phyloP scores from a whole-genome alignment of 345 rosid species.

The Hevea brasiliensis region DNA sequence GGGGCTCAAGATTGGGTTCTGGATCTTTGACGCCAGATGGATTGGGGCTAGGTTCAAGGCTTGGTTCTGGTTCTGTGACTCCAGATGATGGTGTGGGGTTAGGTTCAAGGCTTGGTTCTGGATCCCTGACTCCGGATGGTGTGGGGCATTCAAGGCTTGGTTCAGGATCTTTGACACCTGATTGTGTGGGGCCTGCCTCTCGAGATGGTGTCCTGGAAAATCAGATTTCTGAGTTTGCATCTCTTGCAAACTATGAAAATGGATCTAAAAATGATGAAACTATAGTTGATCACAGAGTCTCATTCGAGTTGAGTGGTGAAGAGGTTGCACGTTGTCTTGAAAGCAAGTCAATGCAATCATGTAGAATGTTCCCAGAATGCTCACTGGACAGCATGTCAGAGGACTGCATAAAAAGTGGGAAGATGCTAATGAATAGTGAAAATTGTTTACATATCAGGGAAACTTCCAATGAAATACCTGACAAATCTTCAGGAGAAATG shows the following conservation, averaged over 20 bases:
- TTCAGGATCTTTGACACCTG: slow-evolving; percentile 79
- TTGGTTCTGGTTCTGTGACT: slow-evolving; percentile 66
- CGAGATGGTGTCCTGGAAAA: slow-evolving; percentile 39
- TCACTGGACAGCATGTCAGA: slow-evolving; percentile 29
- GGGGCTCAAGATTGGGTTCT: slow-evolving; percentile 69
- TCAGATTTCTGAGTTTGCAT: slow-evolving; percentile 50
- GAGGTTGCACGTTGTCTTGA: slow-evolving; percentile 91
- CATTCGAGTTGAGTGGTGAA: slow-evolving; percentile 91
- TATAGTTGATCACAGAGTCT: slow-evolving; percentile 67
- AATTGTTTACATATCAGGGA: slow-evolving; percentile 26
- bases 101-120: slow-evolving; percentile 76
- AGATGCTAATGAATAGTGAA: slow-evolving; percentile 15
- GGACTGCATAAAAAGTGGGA: slow-evolving; percentile 24
- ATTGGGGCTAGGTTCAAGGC: too few relatives aligned
- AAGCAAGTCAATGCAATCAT: slow-evolving; percentile 42
- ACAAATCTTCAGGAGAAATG: slow-evolving; percentile 41
- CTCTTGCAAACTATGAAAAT: slow-evolving; percentile 45
- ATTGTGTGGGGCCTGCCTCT: slow-evolving; percentile 47
- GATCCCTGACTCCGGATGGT: slow-evolving; percentile 71
- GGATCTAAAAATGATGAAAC: slow-evolving; percentile 44
- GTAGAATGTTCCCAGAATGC: slow-evolving; percentile 38
- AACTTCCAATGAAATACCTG: slow-evolving; percentile 30
- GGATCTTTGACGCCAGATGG: too few relatives aligned
- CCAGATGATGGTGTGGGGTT: slow-evolving; percentile 69
- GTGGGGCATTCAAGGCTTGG: slow-evolving; percentile 61